Evolutionary conservation across 257 asterid species (phyloP).

Genomic region (Coffea canephora): DNA sequence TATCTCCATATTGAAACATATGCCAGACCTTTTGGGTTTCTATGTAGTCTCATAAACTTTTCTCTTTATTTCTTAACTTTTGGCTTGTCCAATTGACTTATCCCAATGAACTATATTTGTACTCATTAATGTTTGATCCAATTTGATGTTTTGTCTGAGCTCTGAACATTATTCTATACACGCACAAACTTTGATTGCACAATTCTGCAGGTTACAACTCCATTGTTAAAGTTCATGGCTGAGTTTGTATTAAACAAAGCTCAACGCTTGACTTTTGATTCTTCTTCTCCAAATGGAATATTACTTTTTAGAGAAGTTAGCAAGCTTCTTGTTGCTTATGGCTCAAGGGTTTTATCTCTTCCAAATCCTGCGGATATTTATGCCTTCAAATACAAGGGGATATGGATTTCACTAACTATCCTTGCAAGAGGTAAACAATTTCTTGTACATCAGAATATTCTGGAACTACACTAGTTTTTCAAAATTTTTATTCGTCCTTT

Average conservation of each 20-base stretch:
- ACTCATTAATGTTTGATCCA: neutral
- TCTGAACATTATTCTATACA: too few relatives aligned
- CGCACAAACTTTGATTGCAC: neutral
- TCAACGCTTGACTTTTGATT: constrained; percentile 90
- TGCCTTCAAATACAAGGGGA: constrained; percentile 93
- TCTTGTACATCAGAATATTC: constrained; percentile 16
- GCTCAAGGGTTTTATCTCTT: constrained; percentile 75
- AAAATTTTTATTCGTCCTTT: neutral
- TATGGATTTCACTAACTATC: constrained; percentile 84
- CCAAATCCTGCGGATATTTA: constrained; percentile 79
- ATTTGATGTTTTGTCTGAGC: neutral
- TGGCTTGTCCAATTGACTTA: too few relatives aligned
- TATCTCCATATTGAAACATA: neutral
- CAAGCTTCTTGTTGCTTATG: constrained; percentile 88
- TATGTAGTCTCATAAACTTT: constrained; percentile 1
- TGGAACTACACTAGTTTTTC: constrained; percentile 2
- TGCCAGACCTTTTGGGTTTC: neutral
- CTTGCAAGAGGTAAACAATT: constrained; percentile 70
- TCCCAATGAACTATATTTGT: neutral
- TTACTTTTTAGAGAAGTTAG: constrained; percentile 98
- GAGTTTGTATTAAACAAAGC: constrained; percentile 94
- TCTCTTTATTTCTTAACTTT: too few relatives aligned
- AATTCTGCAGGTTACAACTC: constrained; percentile 80
- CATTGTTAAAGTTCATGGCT: constrained; percentile 87
- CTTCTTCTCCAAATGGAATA: constrained; percentile 95